Evolutionary conservation across 192 early-diverging fungal genomes (phyloP), one percentile per base, ranked within the genome.

Genomic region (Helicostylum pulchrum): DNA sequence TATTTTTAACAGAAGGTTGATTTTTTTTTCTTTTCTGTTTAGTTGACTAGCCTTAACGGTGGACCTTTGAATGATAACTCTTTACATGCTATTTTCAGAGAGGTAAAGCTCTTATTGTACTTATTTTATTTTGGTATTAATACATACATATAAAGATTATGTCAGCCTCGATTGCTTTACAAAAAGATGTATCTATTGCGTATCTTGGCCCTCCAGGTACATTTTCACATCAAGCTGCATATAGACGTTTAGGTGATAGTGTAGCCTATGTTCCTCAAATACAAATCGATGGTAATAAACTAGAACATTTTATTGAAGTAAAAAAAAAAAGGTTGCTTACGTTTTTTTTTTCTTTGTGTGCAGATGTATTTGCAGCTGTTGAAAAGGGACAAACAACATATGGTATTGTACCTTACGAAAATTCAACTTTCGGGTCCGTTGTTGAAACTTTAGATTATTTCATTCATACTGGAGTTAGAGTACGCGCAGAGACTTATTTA

Each of bases 351-450:
- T 10, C n/a, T 44, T 14, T 4, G n/a, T 46, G 6, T 50, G 26
- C 8, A 65, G 92, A 91, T 59, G 90, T 98, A 1, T 90, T 96
- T 71, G 80, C 77, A 20, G 87, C 88, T 0, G 89, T 92, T 0
- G 88, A 87, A 66, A 80, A 81, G 8, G 88, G 88, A 23, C 80
- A 79, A 26, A 80, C 85, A 3, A 91, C 88, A n/a, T 97, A 94
- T 65, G 94, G 94, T 6, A 74, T 98, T 56, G 89, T 98, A 4
- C 96, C 96, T 2, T 93, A 94, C 71, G 96, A 98, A 72, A 98
- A 98, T 76, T 96, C 95, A 8, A 91, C 88, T 17, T 85, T 81
- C 77, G 96, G 96, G 43, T 83, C 84, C 10, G 96, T 98, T 3
- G 83, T 87, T 7, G 77, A 88, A 52, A 94, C 96, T 0, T 75